These are phyloP conservation scores for Nannochloropsis salina DNA, from an alignment of 108 stramenopile species.

Conservation along the genomic window DNA sequence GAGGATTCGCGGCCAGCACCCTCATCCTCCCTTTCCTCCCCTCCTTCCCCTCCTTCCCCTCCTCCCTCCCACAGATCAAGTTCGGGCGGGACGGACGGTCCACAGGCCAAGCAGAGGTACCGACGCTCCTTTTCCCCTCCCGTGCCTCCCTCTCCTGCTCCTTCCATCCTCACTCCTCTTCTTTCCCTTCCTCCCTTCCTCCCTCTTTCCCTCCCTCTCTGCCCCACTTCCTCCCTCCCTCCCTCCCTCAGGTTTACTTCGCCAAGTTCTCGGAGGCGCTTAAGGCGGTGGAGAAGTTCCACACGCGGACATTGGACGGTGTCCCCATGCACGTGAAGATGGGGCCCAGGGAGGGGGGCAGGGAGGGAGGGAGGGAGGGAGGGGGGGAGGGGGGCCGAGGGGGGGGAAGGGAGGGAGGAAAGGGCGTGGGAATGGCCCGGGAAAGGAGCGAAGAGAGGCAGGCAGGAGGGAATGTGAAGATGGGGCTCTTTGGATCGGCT, in stretches of 20 bases:
- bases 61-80: neutral
- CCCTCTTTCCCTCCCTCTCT: no score
- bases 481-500: neutral
- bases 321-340: neutral
- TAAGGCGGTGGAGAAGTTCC: constrained; percentile 5
- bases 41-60: neutral
- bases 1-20: neutral
- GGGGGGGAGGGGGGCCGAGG: neutral
- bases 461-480: neutral
- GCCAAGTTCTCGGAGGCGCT: neutral
- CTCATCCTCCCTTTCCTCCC: neutral
- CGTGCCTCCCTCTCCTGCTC: neutral
- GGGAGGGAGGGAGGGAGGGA: neutral
- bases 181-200: neutral
- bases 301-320: neutral
- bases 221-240: no score
- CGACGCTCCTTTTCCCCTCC: neutral
- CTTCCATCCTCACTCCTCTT: neutral
- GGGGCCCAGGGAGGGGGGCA: neutral
- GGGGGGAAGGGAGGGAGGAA: neutral
- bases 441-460: neutral
- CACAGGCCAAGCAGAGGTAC: neutral
- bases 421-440: neutral
- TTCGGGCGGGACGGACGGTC: neutral
- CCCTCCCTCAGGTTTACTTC: neutral